These are phyloP conservation scores for Coemansia sp. DNA, from an alignment of 192 early-diverging fungal species.

Conservation along the genomic window DNA sequence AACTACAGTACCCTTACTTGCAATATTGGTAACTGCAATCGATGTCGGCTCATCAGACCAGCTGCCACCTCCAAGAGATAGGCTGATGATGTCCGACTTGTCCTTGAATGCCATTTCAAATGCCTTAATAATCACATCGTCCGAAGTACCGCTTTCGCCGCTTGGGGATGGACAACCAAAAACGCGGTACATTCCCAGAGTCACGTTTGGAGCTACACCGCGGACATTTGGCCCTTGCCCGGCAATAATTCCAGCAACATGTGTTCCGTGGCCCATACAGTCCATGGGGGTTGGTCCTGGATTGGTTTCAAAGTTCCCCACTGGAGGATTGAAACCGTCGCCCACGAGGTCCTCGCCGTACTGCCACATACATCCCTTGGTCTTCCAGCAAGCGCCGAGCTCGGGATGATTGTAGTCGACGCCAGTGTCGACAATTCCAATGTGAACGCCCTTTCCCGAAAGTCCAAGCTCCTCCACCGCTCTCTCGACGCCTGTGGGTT, in stretches of 20 bases:
- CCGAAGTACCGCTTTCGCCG: constrained; percentile 24
- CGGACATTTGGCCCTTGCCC: constrained; percentile 46
- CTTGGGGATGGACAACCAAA: constrained; percentile 59
- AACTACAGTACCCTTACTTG: constrained; percentile 59
- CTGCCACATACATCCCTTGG: constrained; percentile 56
- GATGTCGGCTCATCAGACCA: constrained; percentile 61
- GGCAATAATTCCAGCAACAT: constrained; percentile 66
- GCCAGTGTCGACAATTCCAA: constrained; percentile 72
- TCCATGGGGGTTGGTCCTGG: constrained; percentile 58
- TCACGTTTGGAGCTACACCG: constrained; percentile 70
- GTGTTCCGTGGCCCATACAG: constrained; percentile 71
- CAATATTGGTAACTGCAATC: constrained; percentile 49
- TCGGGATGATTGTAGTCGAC: constrained; percentile 70
- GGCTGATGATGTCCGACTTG: constrained; percentile 62
- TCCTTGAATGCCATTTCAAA: constrained; percentile 59
- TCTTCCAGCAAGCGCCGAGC: constrained; percentile 69
- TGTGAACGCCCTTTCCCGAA: constrained; percentile 64
- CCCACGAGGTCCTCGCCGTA: constrained; percentile 72
- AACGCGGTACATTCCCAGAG: constrained; percentile 66
- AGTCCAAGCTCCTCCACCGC: constrained; percentile 55
- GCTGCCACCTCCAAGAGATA: constrained; percentile 65
- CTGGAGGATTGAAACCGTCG: constrained; percentile 40
- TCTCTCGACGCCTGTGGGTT: constrained; percentile 56
- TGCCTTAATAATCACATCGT: constrained; percentile 62
- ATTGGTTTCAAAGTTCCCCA: constrained; percentile 41